These are phyloP conservation scores for Pseudisothecium myosuroides DNA, from an alignment of 225 moss, liverwort and hornwort species.

Conservation along the genomic window DNA sequence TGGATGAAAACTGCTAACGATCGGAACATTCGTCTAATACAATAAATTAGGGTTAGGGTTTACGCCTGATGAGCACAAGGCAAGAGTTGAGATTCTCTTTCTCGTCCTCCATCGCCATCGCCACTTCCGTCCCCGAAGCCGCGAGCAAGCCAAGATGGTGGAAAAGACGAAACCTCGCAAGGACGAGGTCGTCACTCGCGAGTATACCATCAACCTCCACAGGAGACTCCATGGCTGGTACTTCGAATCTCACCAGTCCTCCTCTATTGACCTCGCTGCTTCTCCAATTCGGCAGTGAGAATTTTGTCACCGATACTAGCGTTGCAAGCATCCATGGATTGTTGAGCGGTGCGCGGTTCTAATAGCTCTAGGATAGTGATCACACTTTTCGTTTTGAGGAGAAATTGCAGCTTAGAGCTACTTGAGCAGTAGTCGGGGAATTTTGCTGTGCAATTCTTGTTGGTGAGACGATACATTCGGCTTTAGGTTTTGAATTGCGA, in stretches of 20 bases:
- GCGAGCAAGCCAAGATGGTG: slow-evolving; percentile 4
- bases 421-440: background rate
- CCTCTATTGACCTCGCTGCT: background rate
- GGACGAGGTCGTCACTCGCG: background rate
- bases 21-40: background rate
- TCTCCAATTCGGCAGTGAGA: background rate
- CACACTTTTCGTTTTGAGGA: background rate
- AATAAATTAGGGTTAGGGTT: background rate
- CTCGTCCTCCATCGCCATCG: background rate
- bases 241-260: background rate
- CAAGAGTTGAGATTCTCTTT: background rate
- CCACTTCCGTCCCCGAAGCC: background rate
- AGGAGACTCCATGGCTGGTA: background rate
- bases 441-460: background rate
- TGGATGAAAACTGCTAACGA: background rate
- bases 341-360: background rate
- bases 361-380: background rate
- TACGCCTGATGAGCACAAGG: background rate
- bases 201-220: background rate
- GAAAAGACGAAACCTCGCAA: slow-evolving; percentile 8
- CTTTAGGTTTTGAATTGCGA: background rate
- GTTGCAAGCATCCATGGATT: background rate
- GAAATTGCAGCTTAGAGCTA: background rate
- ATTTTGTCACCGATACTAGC: background rate
- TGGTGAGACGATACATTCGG: background rate